phyloP scores from a whole-genome alignment of 225 moss, liverwort and hornwort genomes.

The Ulota crispa region DNA sequence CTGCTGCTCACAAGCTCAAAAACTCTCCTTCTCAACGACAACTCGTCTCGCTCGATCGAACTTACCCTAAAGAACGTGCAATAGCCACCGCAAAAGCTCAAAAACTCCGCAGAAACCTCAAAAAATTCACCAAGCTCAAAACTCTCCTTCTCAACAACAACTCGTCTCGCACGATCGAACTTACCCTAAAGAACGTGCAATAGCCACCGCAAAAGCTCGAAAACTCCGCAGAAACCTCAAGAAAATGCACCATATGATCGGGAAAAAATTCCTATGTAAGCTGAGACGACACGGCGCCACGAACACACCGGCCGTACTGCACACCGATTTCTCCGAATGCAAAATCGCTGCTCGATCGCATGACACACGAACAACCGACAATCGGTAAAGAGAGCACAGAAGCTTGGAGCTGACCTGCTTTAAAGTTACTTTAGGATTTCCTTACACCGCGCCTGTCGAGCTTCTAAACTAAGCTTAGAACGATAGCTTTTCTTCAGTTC shows the following conservation, averaged over 20 bases:
- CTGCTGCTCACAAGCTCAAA: not conserved
- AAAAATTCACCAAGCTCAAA: slow-evolving; percentile 9
- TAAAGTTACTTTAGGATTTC: slow-evolving; percentile 1
- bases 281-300: not conserved
- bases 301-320: not conserved
- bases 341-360: not conserved
- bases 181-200: slow-evolving; percentile 21
- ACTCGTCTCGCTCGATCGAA: not conserved
- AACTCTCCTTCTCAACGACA: not conserved
- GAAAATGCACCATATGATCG: not conserved
- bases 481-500: not conserved
- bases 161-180: not conserved
- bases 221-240: not conserved
- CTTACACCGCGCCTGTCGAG: not conserved
- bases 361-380: not conserved
- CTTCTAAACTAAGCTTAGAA: not conserved
- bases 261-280: no score
- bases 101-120: not conserved
- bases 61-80: slow-evolving; percentile 21
- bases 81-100: not conserved
- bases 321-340: not conserved
- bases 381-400: not conserved
- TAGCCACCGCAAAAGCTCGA: not conserved
- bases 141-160: not conserved
- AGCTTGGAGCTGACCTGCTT: not conserved